These are phyloP conservation scores for Zoysia matrella DNA, from an alignment of 202 grass and related monocot species.

Conservation along the genomic window DNA sequence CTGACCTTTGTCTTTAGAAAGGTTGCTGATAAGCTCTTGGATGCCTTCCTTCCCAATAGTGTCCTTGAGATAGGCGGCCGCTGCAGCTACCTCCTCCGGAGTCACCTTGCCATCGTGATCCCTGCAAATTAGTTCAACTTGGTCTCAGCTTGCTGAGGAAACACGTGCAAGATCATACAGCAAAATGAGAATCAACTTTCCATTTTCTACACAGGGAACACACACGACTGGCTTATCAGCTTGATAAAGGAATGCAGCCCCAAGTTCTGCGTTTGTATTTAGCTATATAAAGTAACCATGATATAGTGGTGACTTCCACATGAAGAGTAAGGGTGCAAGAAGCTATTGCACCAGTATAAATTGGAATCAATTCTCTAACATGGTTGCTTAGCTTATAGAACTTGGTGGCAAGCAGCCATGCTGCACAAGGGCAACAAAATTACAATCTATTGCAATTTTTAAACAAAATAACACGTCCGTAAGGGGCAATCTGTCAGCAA, in stretches of 20 bases:
- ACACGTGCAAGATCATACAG: not conserved
- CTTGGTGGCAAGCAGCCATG: constrained; percentile 9
- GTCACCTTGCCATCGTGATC: constrained; percentile 99
- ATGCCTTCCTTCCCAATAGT: constrained; percentile 97
- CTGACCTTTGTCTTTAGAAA: constrained; percentile 95
- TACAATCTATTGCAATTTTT: not conserved
- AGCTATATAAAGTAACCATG: constrained; percentile 24
- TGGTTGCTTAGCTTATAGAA: constrained; percentile 30
- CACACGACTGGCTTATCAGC: not conserved
- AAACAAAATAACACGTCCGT: not conserved
- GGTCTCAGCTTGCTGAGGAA: constrained; percentile 22
- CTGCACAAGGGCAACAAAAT: constrained; percentile 5
- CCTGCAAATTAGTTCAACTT: constrained; percentile 56
- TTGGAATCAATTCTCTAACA: constrained; percentile 29
- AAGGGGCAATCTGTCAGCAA: constrained; percentile 8
- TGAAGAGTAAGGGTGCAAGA: not conserved
- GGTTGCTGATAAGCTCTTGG: constrained; percentile 89
- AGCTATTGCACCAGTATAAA: not conserved
- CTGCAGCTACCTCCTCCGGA: constrained; percentile 85
- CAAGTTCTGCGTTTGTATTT: not conserved
- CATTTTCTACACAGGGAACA: not conserved
- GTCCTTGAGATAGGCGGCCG: constrained; percentile 91
- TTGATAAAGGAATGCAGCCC: constrained; percentile 5
- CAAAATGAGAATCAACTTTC: constrained; percentile 18
- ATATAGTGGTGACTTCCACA: not conserved